phyloP scores from a whole-genome alignment of 1,284 basidiomycete genomes.

The Ganoderma sinense region DNA sequence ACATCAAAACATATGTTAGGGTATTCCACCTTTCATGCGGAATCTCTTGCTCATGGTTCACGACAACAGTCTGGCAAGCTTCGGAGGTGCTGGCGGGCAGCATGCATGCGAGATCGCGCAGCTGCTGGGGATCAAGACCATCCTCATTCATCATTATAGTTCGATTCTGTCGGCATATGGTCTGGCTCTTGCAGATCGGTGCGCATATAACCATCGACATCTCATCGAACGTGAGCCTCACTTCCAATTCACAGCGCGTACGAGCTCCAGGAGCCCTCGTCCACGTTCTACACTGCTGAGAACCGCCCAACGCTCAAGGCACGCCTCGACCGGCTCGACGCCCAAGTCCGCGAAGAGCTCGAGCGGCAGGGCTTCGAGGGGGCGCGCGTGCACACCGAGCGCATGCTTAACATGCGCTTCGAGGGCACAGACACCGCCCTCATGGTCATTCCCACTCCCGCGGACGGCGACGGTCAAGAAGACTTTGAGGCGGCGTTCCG shows the following conservation, averaged over 20 bases:
- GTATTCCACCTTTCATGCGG: not conserved
- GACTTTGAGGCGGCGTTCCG: slow-evolving; percentile 87
- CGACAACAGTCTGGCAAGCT: slow-evolving; percentile 73
- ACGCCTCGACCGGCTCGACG: slow-evolving; percentile 74
- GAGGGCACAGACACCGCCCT: slow-evolving; percentile 92
- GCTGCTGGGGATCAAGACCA: slow-evolving; percentile 82
- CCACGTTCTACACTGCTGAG: slow-evolving; percentile 71
- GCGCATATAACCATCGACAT: slow-evolving; percentile 9
- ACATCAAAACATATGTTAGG: slow-evolving; percentile 82
- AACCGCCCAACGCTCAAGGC: slow-evolving; percentile 60
- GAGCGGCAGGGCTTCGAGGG: slow-evolving; percentile 82
- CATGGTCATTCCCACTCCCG: slow-evolving; percentile 77
- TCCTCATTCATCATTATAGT: slow-evolving; percentile 87
- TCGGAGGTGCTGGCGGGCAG: slow-evolving; percentile 93
- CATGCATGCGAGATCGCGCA: slow-evolving; percentile 90
- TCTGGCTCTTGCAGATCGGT: slow-evolving; percentile 88
- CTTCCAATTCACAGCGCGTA: slow-evolving; percentile 59
- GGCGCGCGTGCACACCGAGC: slow-evolving; percentile 75
- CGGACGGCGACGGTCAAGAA: slow-evolving; percentile 63
- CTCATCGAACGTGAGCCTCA: not conserved
- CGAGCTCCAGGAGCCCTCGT: slow-evolving; percentile 89
- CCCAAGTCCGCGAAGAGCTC: slow-evolving; percentile 73
- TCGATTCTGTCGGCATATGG: slow-evolving; percentile 93
- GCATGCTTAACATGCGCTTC: slow-evolving; percentile 92
- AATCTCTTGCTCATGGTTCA: not conserved